Evolutionary conservation across 2,329 filamentous ascomycete species (phyloP).

Genomic region (Aureobasidium sp.): DNA sequence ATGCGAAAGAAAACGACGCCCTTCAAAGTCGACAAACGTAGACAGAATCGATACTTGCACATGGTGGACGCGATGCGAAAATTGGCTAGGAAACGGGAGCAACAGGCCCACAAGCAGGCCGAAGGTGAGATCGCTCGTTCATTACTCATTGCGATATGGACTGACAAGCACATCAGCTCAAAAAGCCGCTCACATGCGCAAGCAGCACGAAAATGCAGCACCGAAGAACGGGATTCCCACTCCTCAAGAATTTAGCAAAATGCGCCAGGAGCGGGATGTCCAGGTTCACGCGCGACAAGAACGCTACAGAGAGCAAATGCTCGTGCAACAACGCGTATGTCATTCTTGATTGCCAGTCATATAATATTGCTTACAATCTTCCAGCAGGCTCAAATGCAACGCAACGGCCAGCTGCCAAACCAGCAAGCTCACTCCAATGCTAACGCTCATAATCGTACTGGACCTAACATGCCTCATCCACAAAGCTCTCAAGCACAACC

Average conservation of each 20-base stretch:
- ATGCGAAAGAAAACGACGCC: slow-evolving; percentile 67
- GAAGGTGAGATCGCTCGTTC: slow-evolving; percentile 49
- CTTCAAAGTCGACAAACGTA: slow-evolving; percentile 75
- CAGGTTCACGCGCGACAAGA: slow-evolving; percentile 51
- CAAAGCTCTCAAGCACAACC: slow-evolving; percentile 4
- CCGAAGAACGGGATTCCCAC: slow-evolving; percentile 59
- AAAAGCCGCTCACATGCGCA: slow-evolving; percentile 69
- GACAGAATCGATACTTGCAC: slow-evolving; percentile 78
- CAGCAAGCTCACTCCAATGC: slow-evolving; percentile 9
- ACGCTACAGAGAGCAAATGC: slow-evolving; percentile 58
- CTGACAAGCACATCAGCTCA: slow-evolving; percentile 27
- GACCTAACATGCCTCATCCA: neutral
- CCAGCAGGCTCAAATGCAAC: slow-evolving; percentile 24
- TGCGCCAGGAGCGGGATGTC: slow-evolving; percentile 82
- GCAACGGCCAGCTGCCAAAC: slow-evolving; percentile 4
- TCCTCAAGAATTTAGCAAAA: slow-evolving; percentile 80
- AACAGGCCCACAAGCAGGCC: slow-evolving; percentile 76
- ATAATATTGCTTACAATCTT: slow-evolving; percentile 1
- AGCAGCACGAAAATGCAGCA: slow-evolving; percentile 60
- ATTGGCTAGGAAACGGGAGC: slow-evolving; percentile 87
- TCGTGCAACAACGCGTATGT: slow-evolving; percentile 36
- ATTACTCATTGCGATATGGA: neutral
- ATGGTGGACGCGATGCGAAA: slow-evolving; percentile 95
- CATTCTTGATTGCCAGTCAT: too few species aligned
- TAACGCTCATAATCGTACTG: neutral